Conservation (phyloP, 352 stramenopile species). For the Phytophthora multivora region DNA sequence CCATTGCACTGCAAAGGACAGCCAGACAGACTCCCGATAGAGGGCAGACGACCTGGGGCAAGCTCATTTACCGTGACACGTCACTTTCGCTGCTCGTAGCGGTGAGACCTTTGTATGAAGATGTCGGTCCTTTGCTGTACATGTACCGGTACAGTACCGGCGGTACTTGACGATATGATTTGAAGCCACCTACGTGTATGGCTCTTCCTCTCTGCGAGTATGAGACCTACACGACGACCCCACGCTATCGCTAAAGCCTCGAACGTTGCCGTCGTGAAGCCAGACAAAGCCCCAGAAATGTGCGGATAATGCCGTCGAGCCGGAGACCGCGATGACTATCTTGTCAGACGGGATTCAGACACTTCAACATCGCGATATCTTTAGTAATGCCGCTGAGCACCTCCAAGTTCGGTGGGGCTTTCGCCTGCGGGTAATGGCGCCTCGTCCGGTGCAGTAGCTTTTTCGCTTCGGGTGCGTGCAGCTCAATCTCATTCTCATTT, state of each 20-base stretch:
- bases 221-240: conserved; percentile 5
- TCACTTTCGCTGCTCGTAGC: neutral
- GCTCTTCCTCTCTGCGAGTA: conserved; percentile 11
- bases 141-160: no score
- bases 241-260: neutral
- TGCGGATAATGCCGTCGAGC: conserved; percentile 1
- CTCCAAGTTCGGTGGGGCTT: conserved; percentile 5
- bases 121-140: neutral
- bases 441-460: neutral
- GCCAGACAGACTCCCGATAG: neutral
- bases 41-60: neutral
- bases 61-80: neutral
- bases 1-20: no score
- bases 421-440: neutral
- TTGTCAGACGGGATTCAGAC: conserved; percentile 11
- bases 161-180: conserved; percentile 11
- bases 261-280: conserved; percentile 8
- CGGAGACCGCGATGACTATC: conserved; percentile 2
- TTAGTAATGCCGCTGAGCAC: neutral
- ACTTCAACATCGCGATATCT: conserved; percentile 33
- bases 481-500: conserved; percentile 25
- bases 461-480: neutral
- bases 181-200: conserved; percentile 8
- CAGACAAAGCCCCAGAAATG: neutral
- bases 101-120: neutral